Conservation (phyloP, 2,329 filamentous ascomycete species). For the Arthrobotrys sphaeroides region DNA sequence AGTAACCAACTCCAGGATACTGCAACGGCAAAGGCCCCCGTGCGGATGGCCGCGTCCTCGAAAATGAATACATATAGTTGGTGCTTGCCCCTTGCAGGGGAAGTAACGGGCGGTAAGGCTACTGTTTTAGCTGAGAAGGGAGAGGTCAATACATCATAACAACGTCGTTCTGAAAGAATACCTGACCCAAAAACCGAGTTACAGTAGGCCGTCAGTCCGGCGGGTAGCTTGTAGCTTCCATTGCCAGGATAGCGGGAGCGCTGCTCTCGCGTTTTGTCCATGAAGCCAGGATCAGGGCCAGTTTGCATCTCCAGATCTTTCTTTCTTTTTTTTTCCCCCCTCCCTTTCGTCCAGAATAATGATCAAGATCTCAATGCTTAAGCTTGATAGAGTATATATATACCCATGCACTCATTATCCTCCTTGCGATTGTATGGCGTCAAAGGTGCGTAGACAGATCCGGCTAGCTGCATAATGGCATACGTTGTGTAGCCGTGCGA, state of each 20-base stretch:
- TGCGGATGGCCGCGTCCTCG: not conserved
- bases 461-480: not conserved
- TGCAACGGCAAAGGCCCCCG: not conserved
- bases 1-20: not conserved
- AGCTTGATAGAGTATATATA: too few species aligned
- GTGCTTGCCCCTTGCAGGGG: not conserved
- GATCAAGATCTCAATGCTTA: too few species aligned
- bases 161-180: not conserved
- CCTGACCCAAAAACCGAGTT: not conserved
- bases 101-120: conserved; percentile 1
- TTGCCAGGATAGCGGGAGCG: not conserved
- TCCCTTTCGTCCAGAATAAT: too few species aligned
- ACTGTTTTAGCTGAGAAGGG: not conserved
- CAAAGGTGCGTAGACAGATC: not conserved
- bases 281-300: not conserved
- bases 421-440: not conserved
- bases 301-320: not conserved
- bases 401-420: too few species aligned
- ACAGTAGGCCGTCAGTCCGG: not conserved
- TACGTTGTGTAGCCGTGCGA: not conserved
- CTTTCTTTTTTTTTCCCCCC: not conserved
- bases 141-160: not conserved
- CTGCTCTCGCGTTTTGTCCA: not conserved
- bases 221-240: conserved; percentile 3
- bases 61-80: not conserved